Conservation (phyloP, 306 rosid genomes). For the Vachellia pachyceras region DNA sequence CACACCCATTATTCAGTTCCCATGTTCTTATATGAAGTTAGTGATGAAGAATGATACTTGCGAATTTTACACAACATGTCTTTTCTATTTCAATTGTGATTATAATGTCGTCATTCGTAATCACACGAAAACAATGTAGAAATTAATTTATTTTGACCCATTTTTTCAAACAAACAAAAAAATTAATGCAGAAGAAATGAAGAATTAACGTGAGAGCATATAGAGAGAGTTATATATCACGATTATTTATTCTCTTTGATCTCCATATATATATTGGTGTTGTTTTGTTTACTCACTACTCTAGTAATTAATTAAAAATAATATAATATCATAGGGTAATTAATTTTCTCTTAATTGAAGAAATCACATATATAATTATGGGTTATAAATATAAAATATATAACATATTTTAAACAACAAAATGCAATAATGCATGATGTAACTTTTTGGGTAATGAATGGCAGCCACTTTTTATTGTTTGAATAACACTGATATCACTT, state of each 20-base stretch:
- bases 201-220: background rate
- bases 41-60: background rate
- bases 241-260: background rate
- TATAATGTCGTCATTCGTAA: background rate
- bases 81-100: background rate
- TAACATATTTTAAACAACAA: background rate
- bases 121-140: background rate
- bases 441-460: background rate
- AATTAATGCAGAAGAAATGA: background rate
- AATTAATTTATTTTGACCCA: background rate
- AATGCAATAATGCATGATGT: no score
- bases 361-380: background rate
- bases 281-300: no score
- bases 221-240: no score
- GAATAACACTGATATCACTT: no score
- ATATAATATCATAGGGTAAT: background rate
- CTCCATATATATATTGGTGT: no score
- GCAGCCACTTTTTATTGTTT: no score
- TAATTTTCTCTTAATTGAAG: background rate
- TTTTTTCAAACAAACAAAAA: background rate
- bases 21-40: background rate
- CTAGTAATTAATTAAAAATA: no score
- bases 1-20: no score
- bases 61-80: background rate
- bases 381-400: background rate